A percentile compares a stretch with the other conserved stretches of the same genome.
Evolutionary conservation across 78 protist genomes (phyloP).

Genomic region (Neovahlkampfia damariscottae): DNA sequence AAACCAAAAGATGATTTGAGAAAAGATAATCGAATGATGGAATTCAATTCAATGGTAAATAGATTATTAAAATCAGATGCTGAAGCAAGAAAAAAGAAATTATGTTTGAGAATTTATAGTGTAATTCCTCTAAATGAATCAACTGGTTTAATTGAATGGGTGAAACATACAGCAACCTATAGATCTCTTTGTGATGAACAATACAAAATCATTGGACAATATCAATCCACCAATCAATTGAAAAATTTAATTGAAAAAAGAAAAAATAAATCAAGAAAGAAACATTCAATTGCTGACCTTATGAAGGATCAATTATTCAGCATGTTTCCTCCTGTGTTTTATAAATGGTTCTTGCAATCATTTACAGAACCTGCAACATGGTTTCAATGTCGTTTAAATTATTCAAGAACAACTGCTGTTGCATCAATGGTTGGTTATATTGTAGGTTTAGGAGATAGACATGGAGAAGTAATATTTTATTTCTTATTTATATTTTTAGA

Average conservation of each 20-base stretch:
- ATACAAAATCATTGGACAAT: not conserved
- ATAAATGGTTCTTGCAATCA: constrained; percentile 57
- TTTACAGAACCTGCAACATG: constrained; percentile 75
- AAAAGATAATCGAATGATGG: constrained; percentile 81
- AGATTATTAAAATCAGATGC: constrained; percentile 42
- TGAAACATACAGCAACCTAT: constrained; percentile 33
- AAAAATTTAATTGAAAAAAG: not conserved
- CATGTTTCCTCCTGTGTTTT: constrained; percentile 59
- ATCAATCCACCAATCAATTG: not conserved
- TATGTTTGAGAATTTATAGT: constrained; percentile 55
- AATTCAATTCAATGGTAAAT: constrained; percentile 63
- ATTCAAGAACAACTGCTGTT: constrained; percentile 49
- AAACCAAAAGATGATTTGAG: constrained; percentile 92
- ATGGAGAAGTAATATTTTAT: too few species aligned
- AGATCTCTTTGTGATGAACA: constrained; percentile 25
- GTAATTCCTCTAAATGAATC: constrained; percentile 73
- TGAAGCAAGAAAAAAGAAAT: constrained; percentile 35
- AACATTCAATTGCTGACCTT: not conserved
- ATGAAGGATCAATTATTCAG: not conserved
- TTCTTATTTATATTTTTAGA: too few species aligned
- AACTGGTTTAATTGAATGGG: constrained; percentile 88
- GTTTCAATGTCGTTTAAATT: constrained; percentile 60
- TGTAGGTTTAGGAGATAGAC: constrained; percentile 83
- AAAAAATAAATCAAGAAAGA: not conserved
- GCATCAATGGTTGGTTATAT: constrained; percentile 79